A percentile compares a stretch with the other conserved stretches of the same genome.
Conservation (phyloP, 495 filamentous ascomycete species). For the Cryomyces antarcticus region DNA sequence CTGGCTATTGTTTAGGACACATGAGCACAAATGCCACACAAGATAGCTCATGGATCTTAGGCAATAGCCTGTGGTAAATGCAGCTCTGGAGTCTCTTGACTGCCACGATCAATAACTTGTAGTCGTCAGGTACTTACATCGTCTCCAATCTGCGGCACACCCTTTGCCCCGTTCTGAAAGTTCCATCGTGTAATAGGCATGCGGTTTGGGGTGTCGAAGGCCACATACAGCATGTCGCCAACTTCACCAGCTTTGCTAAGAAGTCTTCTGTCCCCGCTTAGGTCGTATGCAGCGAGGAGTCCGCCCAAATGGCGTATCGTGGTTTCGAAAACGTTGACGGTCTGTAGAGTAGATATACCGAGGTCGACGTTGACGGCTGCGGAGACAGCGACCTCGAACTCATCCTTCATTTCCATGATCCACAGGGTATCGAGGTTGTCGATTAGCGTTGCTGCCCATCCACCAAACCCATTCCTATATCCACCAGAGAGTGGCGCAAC, state of each 20-base stretch:
- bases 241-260: slow-evolving; percentile 18
- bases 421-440: slow-evolving; percentile 42
- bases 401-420: slow-evolving; percentile 39
- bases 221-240: slow-evolving; percentile 17
- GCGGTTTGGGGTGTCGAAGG: slow-evolving; percentile 21
- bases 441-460: slow-evolving; percentile 40
- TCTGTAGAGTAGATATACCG: slow-evolving; percentile 13
- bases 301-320: slow-evolving; percentile 21
- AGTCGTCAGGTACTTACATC: neutral
- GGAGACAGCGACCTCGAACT: slow-evolving; percentile 36
- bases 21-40: no score
- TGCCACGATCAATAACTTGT: no score
- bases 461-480: slow-evolving; percentile 30
- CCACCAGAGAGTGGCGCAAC: slow-evolving; percentile 16
- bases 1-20: no score
- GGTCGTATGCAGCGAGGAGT: slow-evolving; percentile 17
- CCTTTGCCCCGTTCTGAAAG: slow-evolving; percentile 20
- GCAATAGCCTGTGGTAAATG: no score
- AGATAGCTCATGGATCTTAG: no score
- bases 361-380: slow-evolving; percentile 36
- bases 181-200: slow-evolving; percentile 29
- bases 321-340: slow-evolving; percentile 21
- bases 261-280: slow-evolving; percentile 15
- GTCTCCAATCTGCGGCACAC: slow-evolving; percentile 21
- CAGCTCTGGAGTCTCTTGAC: no score